Base-by-base conservation (phyloP, 1,284 basidiomycete genomes). In the Leccinum variabile region DNA sequence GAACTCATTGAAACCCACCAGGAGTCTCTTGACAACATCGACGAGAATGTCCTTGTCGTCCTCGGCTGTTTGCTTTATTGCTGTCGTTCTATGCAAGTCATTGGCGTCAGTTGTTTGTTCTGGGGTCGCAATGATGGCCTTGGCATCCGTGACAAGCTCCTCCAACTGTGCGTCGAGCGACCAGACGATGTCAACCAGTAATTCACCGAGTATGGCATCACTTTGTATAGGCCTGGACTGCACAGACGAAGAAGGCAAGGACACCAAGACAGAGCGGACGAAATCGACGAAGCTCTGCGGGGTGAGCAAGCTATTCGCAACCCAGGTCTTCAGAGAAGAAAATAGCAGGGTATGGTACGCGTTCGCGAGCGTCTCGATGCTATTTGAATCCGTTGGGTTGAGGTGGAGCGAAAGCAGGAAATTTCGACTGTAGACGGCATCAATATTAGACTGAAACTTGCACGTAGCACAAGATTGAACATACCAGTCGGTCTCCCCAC, bases 131-230 rank as follows among this genome's bases (percentile, higher is more conserved):
- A 74, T 55, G 55, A 63, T 50, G 41, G 54, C 53, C 63, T 75
- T 89, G 49, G 82, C 81, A 67, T 91, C 88, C 8, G 73, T 73
- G 53, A 88, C 66, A 49, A 86, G 72, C 68, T 93, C 91, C 63
- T 94, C 91, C 63, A 94, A 74, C 66, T 89, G 85, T 35, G 83
- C 80, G 73, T 94, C 91, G 57, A 91, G 72, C 28, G 89, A 81
- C 92, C 92, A 94, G 50, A 92, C 78, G 68, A 90, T 80, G 70
- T 94, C 92, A 18, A 94, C 82, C 4, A 94, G 76, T 52, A 86
- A 71, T 67, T 92, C 90, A 16, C 86, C 86, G 63, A 91, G 84
- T 0, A 79, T 70, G 1, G 76, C 67, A 13, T 75, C 75, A 65
- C 80, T 78, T 2, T 79, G 73, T 10, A 80, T 75, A 22, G 74